Evolutionary conservation across 305 asterid genomes (phyloP).

Genomic region (Ilex paraguariensis): DNA sequence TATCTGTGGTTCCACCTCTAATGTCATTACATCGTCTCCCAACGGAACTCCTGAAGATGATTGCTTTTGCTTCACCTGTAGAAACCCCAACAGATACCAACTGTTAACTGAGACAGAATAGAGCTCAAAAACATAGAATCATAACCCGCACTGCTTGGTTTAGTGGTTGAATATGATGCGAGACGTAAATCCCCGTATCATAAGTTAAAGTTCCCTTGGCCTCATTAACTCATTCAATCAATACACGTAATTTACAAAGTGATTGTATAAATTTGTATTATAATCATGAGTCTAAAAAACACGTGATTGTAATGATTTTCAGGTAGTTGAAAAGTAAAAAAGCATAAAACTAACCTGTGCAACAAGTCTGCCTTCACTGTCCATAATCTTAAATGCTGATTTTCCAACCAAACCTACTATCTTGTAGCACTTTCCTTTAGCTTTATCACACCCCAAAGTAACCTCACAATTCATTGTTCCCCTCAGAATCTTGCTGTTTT

Average conservation of each 20-base stretch:
- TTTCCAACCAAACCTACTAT: slow-evolving; percentile 44
- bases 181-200: too few relatives aligned
- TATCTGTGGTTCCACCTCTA: slow-evolving; percentile 44
- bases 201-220: too few relatives aligned
- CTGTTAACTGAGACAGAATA: too few relatives aligned
- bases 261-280: too few relatives aligned
- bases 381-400: slow-evolving; percentile 46
- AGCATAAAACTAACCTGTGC: slow-evolving; percentile 48
- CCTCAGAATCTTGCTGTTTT: slow-evolving; percentile 25
- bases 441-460: slow-evolving; percentile 23
- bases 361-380: slow-evolving; percentile 38
- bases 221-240: too few relatives aligned
- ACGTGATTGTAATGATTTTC: too few relatives aligned
- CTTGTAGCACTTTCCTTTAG: slow-evolving; percentile 24
- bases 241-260: too few relatives aligned
- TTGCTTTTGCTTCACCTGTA: slow-evolving; percentile 42
- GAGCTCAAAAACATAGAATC: too few relatives aligned
- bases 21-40: slow-evolving; percentile 50
- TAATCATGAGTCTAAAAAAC: too few relatives aligned
- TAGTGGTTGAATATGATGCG: too few relatives aligned
- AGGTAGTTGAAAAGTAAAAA: too few relatives aligned
- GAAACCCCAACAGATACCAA: neutral
- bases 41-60: slow-evolving; percentile 36
- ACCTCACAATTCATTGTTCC: slow-evolving; percentile 32
- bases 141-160: too few relatives aligned